Conservation (phyloP, 495 filamentous ascomycete species). For the Penicillium turbatum region DNA sequence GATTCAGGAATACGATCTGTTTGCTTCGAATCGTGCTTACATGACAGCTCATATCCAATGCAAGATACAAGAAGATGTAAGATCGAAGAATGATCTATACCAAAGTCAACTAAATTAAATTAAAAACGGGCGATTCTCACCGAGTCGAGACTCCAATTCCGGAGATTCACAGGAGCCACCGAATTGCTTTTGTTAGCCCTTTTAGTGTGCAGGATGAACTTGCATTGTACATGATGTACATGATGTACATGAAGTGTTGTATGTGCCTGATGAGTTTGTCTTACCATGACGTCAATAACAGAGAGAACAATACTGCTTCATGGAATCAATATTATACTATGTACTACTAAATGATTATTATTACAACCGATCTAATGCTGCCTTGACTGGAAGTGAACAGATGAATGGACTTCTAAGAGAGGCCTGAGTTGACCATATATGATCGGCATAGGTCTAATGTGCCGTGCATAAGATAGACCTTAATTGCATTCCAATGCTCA, state of each 20-base stretch:
- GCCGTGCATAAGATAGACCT: background rate
- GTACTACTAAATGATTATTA: too few relatives aligned
- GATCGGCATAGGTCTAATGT: background rate
- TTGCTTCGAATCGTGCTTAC: background rate
- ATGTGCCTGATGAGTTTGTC: background rate
- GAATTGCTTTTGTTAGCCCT: background rate
- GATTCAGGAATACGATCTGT: background rate
- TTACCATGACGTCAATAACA: background rate
- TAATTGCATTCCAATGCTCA: background rate
- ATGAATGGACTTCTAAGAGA: too few relatives aligned
- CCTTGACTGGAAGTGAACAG: too few relatives aligned
- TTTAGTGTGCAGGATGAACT: too few relatives aligned
- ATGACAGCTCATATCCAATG: constrained; percentile 1
- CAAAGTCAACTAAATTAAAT: constrained; percentile 2
- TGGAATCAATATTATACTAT: background rate
- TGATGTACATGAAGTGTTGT: background rate
- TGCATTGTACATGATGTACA: background rate
- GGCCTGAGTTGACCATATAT: too few relatives aligned
- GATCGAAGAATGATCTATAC: background rate
- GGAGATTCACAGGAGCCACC: constrained; percentile 11
- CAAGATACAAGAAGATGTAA: background rate
- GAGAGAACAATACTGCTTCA: background rate
- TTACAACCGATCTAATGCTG: too few relatives aligned
- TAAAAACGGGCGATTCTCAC: background rate
- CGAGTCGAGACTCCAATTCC: background rate